phyloP scores from a whole-genome alignment of 257 asterid genomes.

The Solanum microdontum region DNA sequence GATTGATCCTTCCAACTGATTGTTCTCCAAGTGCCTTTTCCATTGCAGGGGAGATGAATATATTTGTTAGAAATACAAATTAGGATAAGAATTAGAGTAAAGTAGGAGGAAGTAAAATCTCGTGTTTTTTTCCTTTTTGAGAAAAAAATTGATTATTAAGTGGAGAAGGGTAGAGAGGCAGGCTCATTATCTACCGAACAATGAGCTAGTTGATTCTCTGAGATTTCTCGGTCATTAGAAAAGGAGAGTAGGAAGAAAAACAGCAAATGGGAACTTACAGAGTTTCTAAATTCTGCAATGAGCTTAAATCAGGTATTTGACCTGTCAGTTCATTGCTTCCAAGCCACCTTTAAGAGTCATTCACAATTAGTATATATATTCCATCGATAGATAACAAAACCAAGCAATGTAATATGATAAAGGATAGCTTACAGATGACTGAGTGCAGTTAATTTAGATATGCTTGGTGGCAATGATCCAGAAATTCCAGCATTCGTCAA shows the following conservation, averaged over 20 bases:
- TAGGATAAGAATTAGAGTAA: not conserved
- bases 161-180: not conserved
- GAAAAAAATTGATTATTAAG: not conserved
- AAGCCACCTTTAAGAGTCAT: constrained; percentile 45
- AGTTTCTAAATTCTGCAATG: constrained; percentile 36
- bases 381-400: not conserved
- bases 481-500: constrained; percentile 48
- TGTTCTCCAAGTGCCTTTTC: constrained; percentile 72
- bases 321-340: constrained; percentile 63
- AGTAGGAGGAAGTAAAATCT: not conserved
- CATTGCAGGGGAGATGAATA: not conserved
- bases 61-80: not conserved
- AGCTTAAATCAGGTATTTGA: constrained; percentile 54
- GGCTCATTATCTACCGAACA: not conserved
- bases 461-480: constrained; percentile 43
- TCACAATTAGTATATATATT: not conserved
- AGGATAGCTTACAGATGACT: constrained; percentile 43
- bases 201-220: not conserved
- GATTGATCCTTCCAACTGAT: constrained; percentile 52
- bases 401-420: not conserved
- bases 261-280: constrained; percentile 32
- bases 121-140: not conserved
- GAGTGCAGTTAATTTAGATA: constrained; percentile 54
- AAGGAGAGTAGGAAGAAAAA: not conserved
- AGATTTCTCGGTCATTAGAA: not conserved